These are phyloP conservation scores for Vitis hybrid DNA, from an alignment of 177 flowering plant species.

Conservation along the genomic window DNA sequence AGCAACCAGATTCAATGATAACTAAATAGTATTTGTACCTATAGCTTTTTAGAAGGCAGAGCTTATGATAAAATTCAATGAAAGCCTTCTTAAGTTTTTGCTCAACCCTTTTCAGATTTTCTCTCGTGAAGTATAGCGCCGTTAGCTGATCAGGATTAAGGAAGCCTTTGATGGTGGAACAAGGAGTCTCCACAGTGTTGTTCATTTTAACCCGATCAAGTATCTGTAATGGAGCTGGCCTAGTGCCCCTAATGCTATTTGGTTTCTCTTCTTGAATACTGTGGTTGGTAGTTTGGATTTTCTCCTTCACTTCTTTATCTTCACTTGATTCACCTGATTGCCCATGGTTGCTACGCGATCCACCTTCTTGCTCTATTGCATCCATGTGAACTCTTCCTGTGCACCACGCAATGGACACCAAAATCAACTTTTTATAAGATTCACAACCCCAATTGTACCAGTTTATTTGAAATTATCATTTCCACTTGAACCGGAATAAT, in stretches of 20 bases:
- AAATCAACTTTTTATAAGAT: no score
- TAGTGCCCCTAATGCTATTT: background rate
- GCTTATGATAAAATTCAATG: slow-evolving; percentile 43
- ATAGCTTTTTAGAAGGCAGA: slow-evolving; percentile 40
- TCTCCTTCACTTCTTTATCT: background rate
- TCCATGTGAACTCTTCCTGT: slow-evolving; percentile 31
- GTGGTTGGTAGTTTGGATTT: background rate
- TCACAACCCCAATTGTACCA: no score
- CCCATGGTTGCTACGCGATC: slow-evolving; percentile 13
- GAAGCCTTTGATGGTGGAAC: slow-evolving; percentile 36
- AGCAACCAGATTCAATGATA: no score
- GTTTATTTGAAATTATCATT: no score
- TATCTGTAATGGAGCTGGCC: slow-evolving; percentile 28
- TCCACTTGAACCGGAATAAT: no score
- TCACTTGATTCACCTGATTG: slow-evolving; percentile 3
- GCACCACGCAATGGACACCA: background rate
- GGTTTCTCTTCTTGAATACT: slow-evolving; percentile 10
- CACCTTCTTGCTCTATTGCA: slow-evolving; percentile 31
- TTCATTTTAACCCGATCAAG: slow-evolving; percentile 41
- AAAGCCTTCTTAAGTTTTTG: slow-evolving; percentile 29
- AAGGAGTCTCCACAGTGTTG: slow-evolving; percentile 31
- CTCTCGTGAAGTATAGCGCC: slow-evolving; percentile 22
- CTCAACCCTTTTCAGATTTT: slow-evolving; percentile 28
- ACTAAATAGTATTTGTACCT: slow-evolving; percentile 13
- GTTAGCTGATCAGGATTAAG: slow-evolving; percentile 15